A percentile compares a stretch with the other conserved stretches of the same genome.
phyloP scores from a whole-genome alignment of 1,139 yeast genomes.

The Kazachstania sp. region DNA sequence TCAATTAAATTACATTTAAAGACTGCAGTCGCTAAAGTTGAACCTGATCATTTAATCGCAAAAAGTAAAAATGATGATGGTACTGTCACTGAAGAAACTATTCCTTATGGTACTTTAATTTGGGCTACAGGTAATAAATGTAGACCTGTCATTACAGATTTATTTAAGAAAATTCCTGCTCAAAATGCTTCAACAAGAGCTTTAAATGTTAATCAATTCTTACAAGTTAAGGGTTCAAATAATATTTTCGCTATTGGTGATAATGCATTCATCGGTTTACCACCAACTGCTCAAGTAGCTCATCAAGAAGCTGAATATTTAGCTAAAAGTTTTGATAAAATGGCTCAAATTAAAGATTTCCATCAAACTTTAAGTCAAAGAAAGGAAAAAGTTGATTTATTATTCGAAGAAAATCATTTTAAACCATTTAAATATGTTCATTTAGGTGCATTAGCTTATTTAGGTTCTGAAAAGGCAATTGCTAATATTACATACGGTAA shows the following conservation, averaged over 20 bases:
- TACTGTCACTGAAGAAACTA: constrained; percentile 42
- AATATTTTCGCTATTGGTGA: constrained; percentile 84
- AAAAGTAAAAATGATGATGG: constrained; percentile 61
- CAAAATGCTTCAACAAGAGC: constrained; percentile 88
- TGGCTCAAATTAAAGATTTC: constrained; percentile 61
- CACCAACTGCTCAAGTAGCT: constrained; percentile 98
- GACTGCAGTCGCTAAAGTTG: constrained; percentile 84
- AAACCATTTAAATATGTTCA: constrained; percentile 58
- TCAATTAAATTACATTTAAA: constrained; percentile 70
- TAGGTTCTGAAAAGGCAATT: constrained; percentile 90
- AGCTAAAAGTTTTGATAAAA: constrained; percentile 63
- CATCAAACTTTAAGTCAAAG: constrained; percentile 37
- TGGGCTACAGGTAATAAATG: constrained; percentile 99
- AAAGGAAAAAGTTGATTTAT: constrained; percentile 33
- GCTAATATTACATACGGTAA: constrained; percentile 90
- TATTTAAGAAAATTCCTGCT: constrained; percentile 69
- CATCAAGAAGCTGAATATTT: constrained; percentile 88
- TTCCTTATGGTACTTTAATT: constrained; percentile 88
- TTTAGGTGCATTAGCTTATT: constrained; percentile 71
- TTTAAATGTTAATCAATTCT: constrained; percentile 67
- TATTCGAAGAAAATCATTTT: constrained; percentile 40
- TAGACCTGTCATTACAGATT: constrained; percentile 62
- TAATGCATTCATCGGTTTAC: constrained; percentile 78
- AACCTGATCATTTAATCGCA: constrained; percentile 59
- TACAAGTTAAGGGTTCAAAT: constrained; percentile 81